Base-by-base conservation (phyloP, 495 filamentous ascomycete genomes). In the Aspergillus ostianus region DNA sequence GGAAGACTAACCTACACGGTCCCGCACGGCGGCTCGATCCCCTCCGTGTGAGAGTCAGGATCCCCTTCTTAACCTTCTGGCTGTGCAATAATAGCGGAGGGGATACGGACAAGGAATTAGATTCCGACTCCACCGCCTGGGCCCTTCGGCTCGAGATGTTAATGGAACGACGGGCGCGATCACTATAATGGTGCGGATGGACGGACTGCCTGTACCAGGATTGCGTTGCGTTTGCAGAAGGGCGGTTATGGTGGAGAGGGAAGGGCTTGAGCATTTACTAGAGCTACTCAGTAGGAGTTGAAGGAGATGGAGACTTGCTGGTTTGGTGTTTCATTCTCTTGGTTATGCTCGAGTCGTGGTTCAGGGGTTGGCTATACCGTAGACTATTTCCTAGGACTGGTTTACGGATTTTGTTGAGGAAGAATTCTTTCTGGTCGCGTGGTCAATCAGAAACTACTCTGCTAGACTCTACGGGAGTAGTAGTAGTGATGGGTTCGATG, bases 111-210 rank as follows among this genome's bases (percentile, higher is more conserved):
- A 41, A 13, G 36, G 36, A 26, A 26, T 26, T 26, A 26, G 29
- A 55, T 20, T 17, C 26, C 7, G 30, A 47, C 8, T 6, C 36
- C 18, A 56, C 2, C 32, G n/a, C 36, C 4, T 56, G 53, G 53
- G 10, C 12, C 19, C 23, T 56, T n/a, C 23, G 30, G 30, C 36
- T 56, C 19, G 53, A 56, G 41, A 56, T 19, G 47, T 41, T 9
- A 56, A 56, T 47, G 53, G 32, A 4, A 56, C 53, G 36, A 56
- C 53, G 15, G 53, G 53, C 15, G 44, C 41, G 17, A 56, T 56
- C 21, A 56, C 36, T 15, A 23, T 1, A 29, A 23, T 3, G 50
- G 50, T 4, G 12, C 2, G 21, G 26, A 52, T 52, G 50, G 50
- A 9, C 6, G 6, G 21, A 52, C 32, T 52, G 26, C 23, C 23